Conservation (phyloP, 2,329 filamentous ascomycete species). For the Rasamsonia emersonii region DNA sequence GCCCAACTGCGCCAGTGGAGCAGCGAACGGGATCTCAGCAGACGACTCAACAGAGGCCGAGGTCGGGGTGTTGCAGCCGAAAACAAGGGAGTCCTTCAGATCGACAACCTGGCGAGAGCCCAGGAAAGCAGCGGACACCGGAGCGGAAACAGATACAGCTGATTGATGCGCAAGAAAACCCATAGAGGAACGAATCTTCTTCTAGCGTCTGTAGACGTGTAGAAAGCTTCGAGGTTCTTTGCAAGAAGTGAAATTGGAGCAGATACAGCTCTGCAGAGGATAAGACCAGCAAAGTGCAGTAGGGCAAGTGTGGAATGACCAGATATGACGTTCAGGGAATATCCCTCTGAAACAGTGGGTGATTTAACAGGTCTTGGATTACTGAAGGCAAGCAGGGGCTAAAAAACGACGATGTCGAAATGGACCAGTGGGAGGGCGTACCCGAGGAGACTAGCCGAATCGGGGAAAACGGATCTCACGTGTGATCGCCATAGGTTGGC, state of each 20-base stretch:
- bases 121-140: slow-evolving; percentile 18
- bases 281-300: too few species aligned
- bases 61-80: too few species aligned
- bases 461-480: slow-evolving; percentile 4
- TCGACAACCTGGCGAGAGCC: slow-evolving; percentile 11
- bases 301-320: too few species aligned
- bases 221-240: too few species aligned
- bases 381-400: too few species aligned
- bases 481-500: slow-evolving; percentile 5
- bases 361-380: too few species aligned
- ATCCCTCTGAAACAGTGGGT: too few species aligned
- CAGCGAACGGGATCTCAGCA: slow-evolving; percentile 10
- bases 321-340: too few species aligned
- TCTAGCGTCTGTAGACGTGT: too few species aligned
- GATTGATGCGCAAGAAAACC: slow-evolving; percentile 12
- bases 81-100: slow-evolving; percentile 8
- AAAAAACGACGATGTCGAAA: neutral
- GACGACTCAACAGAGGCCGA: slow-evolving; percentile 10
- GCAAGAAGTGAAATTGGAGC: too few species aligned
- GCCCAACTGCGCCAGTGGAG: slow-evolving; percentile 15
- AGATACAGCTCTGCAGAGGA: too few species aligned
- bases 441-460: slow-evolving; percentile 4
- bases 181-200: slow-evolving; percentile 15
- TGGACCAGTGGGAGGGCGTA: slow-evolving; percentile 1
- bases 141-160: slow-evolving; percentile 18